These are phyloP conservation scores for Antitrichia curtipendula DNA, from an alignment of 225 moss, liverwort and hornwort species.

Conservation along the genomic window DNA sequence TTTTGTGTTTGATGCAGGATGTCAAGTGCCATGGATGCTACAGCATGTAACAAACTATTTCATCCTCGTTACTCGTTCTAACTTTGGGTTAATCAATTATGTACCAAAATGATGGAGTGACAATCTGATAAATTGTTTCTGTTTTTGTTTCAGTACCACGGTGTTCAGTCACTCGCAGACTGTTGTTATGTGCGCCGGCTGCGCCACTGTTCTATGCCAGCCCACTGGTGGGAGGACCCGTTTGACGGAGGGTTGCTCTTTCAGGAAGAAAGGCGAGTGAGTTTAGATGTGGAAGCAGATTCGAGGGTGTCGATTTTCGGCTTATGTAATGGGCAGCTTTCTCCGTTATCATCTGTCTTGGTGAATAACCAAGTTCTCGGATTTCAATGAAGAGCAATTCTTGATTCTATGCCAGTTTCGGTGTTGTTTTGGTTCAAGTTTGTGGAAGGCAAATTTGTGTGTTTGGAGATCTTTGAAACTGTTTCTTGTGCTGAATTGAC, in stretches of 20 bases:
- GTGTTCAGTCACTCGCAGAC: background rate
- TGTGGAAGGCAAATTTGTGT: background rate
- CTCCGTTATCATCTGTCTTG: background rate
- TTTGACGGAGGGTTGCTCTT: background rate
- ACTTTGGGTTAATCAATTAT: background rate
- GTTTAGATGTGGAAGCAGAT: background rate
- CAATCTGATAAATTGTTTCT: background rate
- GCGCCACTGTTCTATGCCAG: background rate
- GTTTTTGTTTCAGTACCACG: background rate
- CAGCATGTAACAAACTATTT: constrained; percentile 25
- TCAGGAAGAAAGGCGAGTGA: constrained; percentile 16
- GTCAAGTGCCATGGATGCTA: constrained; percentile 66
- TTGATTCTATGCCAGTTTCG: background rate
- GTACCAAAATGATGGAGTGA: background rate
- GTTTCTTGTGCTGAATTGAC: background rate
- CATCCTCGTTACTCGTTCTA: background rate
- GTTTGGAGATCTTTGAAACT: background rate
- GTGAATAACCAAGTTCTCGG: constrained; percentile 3
- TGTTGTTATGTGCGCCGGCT: background rate
- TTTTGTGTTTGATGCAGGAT: constrained; percentile 16
- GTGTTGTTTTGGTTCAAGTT: background rate
- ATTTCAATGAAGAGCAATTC: constrained; percentile 1
- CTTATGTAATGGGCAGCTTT: background rate
- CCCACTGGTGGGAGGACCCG: background rate
- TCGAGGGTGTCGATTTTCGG: background rate